A percentile compares a stretch with the other conserved stretches of the same genome.
Conservation (phyloP, 192 early-diverging fungal species). For the Coemansia sp. region DNA sequence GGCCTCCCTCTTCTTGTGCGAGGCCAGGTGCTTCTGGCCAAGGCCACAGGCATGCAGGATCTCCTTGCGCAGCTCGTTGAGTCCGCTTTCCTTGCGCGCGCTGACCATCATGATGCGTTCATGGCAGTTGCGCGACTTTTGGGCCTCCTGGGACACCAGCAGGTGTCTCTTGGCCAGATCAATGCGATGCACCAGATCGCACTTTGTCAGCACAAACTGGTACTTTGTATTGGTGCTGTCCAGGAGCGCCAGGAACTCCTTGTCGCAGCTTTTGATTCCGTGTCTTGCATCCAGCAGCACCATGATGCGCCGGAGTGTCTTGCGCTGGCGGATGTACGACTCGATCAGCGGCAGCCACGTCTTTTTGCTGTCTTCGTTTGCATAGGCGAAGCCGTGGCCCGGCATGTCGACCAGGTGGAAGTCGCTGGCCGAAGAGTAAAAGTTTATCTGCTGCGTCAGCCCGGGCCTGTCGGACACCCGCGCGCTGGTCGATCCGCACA, state of each 20-base stretch:
- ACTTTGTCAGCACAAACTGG: constrained; percentile 62
- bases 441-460: constrained; percentile 77
- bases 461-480: constrained; percentile 71
- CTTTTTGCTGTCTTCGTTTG: constrained; percentile 55
- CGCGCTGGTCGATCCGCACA: constrained; percentile 59
- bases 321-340: constrained; percentile 56
- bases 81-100: constrained; percentile 54
- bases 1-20: constrained; percentile 36
- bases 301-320: constrained; percentile 58
- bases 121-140: constrained; percentile 33
- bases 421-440: constrained; percentile 60
- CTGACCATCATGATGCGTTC: constrained; percentile 61
- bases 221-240: constrained; percentile 40
- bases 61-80: constrained; percentile 69
- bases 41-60: constrained; percentile 55
- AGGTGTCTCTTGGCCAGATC: constrained; percentile 61
- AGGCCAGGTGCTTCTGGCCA: constrained; percentile 49
- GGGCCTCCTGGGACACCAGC: constrained; percentile 49
- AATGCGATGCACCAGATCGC: constrained; percentile 61
- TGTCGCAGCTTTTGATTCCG: constrained; percentile 54
- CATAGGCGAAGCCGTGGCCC: constrained; percentile 79
- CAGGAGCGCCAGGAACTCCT: constrained; percentile 42
- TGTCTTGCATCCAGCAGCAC: constrained; percentile 77
- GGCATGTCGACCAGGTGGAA: constrained; percentile 78
- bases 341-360: constrained; percentile 68